Conservation (phyloP, 805 yeast genomes). For the Candida saitoana region DNA sequence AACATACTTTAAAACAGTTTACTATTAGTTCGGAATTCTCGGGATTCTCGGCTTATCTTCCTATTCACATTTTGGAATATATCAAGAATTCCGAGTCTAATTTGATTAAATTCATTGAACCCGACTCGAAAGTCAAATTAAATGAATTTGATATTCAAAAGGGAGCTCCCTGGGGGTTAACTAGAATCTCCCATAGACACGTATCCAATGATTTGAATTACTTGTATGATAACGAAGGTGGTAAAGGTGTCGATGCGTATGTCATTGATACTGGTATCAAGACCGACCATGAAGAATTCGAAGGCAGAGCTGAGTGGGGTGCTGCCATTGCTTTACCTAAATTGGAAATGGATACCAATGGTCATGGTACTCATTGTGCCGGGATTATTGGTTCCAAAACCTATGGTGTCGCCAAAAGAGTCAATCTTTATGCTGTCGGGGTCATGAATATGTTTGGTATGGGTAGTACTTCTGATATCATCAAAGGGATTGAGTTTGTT, state of each 20-base stretch:
- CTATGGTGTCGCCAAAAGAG: slow-evolving; percentile 75
- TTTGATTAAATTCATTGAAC: slow-evolving; percentile 33
- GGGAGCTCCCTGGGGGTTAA: slow-evolving; percentile 37
- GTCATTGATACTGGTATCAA: slow-evolving; percentile 78
- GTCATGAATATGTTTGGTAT: slow-evolving; percentile 36
- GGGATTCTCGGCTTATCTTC: slow-evolving; percentile 82
- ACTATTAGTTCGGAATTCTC: slow-evolving; percentile 49
- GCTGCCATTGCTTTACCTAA: slow-evolving; percentile 31
- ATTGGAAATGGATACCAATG: slow-evolving; percentile 54
- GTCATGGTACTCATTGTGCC: slow-evolving; percentile 93
- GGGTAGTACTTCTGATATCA: slow-evolving; percentile 36
- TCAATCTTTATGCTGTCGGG: slow-evolving; percentile 34
- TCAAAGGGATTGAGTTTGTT: slow-evolving; percentile 37
- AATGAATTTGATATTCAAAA: slow-evolving; percentile 29
- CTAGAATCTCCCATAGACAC: slow-evolving; percentile 31
- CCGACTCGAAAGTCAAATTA: slow-evolving; percentile 33
- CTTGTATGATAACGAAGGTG: slow-evolving; percentile 34
- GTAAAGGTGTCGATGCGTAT: slow-evolving; percentile 59
- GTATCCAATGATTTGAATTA: slow-evolving; percentile 21
- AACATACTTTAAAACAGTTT: slow-evolving; percentile 43
- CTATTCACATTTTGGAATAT: slow-evolving; percentile 10
- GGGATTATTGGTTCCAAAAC: slow-evolving; percentile 76
- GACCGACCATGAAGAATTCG: slow-evolving; percentile 56
- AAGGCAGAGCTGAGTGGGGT: slow-evolving; percentile 56
- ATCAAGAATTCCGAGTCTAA: slow-evolving; percentile 7